Percentiles rank a stretch among this genome's conserved stretches.
phyloP scores from a whole-genome alignment of 2,329 filamentous ascomycete species.

The Blastomyces silverae region DNA sequence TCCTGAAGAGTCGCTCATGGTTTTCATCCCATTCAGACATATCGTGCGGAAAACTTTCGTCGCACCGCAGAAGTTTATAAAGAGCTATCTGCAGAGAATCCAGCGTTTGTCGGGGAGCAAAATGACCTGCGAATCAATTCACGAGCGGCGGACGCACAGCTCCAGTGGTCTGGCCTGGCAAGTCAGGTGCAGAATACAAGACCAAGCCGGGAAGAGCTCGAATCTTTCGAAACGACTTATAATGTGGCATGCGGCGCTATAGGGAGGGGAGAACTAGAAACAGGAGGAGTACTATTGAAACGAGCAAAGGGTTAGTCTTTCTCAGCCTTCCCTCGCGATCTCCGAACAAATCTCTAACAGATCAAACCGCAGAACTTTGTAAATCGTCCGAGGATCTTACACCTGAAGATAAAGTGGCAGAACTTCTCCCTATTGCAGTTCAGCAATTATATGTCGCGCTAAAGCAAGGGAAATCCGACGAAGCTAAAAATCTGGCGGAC shows the following conservation, averaged over 20 bases:
- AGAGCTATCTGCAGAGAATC: constrained; percentile 40
- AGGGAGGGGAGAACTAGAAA: constrained; percentile 52
- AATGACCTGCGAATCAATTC: constrained; percentile 58
- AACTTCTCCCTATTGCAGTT: constrained; percentile 54
- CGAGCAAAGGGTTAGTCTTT: constrained; percentile 47
- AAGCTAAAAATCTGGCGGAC: constrained; percentile 49
- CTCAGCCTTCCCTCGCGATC: neutral
- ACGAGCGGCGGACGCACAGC: constrained; percentile 55
- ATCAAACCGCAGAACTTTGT: constrained; percentile 46
- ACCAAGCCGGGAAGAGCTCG: constrained; percentile 53
- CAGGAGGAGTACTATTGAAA: constrained; percentile 54
- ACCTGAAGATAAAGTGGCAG: constrained; percentile 53
- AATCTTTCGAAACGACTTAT: constrained; percentile 59
- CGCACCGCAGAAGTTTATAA: constrained; percentile 51
- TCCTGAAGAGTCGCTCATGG: constrained; percentile 12
- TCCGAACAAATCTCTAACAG: constrained; percentile 11
- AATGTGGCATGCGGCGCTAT: constrained; percentile 59
- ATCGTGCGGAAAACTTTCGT: constrained; percentile 55
- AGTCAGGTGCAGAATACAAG: constrained; percentile 48
- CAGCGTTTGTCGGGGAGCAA: constrained; percentile 44
- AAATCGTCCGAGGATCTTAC: constrained; percentile 53
- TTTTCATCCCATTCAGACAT: constrained; percentile 31
- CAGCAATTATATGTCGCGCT: constrained; percentile 56
- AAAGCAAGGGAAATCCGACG: constrained; percentile 49
- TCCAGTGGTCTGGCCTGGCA: constrained; percentile 53